phyloP scores from a whole-genome alignment of 2,329 filamentous ascomycete species.

The Phyllosticta ampelicida region DNA sequence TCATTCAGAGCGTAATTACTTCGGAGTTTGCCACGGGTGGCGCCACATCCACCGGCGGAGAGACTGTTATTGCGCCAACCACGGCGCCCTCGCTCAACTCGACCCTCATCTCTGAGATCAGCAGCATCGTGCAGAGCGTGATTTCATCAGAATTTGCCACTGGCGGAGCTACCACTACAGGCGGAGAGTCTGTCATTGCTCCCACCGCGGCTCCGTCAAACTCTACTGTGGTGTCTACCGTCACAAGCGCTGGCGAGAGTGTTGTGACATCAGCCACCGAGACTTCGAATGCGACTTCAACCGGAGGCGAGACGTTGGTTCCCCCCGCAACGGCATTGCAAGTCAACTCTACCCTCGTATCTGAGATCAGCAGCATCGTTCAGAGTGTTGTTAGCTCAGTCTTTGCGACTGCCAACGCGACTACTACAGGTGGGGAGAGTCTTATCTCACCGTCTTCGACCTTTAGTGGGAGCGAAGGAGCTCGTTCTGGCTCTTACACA shows the following conservation, averaged over 20 bases:
- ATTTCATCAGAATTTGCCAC: neutral
- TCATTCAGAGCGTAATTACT: neutral
- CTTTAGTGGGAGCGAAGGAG: neutral
- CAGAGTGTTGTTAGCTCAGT: neutral
- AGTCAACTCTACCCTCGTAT: neutral
- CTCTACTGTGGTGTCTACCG: neutral
- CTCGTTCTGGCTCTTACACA: neutral
- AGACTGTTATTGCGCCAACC: neutral
- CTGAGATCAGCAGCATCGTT: neutral
- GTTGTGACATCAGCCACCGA: slow-evolving; percentile 7
- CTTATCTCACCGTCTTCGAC: neutral
- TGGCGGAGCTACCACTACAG: neutral
- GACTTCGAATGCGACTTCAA: slow-evolving; percentile 9
- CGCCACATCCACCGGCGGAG: neutral
- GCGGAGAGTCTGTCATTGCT: neutral
- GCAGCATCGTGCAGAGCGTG: neutral
- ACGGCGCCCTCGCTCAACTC: neutral
- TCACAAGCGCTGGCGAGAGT: neutral
- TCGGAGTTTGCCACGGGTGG: neutral
- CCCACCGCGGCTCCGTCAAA: neutral
- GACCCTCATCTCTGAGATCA: neutral
- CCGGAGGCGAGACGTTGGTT: slow-evolving; percentile 1
- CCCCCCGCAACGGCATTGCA: neutral
- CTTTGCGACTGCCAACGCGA: neutral
- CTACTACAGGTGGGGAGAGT: neutral